Evolutionary conservation across 2,329 filamentous ascomycete species (phyloP).

Genomic region (Colletotrichum simmondsii): DNA sequence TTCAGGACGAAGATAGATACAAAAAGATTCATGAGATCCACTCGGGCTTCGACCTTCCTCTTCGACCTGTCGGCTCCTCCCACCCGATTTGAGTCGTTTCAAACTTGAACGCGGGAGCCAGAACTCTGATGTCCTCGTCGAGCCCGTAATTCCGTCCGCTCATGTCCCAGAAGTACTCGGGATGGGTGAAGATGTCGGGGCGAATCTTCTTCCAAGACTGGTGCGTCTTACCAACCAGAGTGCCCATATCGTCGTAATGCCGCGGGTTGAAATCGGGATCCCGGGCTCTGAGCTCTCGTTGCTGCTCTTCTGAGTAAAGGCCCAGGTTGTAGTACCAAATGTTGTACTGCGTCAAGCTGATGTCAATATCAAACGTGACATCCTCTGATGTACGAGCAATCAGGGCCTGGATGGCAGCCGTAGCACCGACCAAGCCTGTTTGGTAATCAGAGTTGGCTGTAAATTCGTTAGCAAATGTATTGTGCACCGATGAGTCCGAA

Average conservation of each 20-base stretch:
- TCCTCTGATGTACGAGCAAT: constrained; percentile 34
- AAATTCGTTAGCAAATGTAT: neutral
- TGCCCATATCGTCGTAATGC: constrained; percentile 38
- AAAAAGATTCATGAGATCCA: constrained; percentile 7
- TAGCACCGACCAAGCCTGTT: constrained; percentile 37
- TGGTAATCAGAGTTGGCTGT: constrained; percentile 40
- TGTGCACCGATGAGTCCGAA: accelerated
- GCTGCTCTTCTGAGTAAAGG: constrained; percentile 34
- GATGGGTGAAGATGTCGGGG: constrained; percentile 25
- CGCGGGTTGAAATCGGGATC: constrained; percentile 34
- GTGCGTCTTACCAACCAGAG: constrained; percentile 22
- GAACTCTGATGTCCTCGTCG: constrained; percentile 18
- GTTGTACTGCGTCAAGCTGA: constrained; percentile 42
- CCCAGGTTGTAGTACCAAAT: constrained; percentile 40
- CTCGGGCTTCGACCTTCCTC: constrained; percentile 27
- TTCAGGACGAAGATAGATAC: too few relatives aligned
- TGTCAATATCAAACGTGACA: constrained; percentile 38
- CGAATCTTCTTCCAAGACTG: constrained; percentile 19
- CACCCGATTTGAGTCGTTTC: constrained; percentile 20
- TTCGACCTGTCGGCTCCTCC: constrained; percentile 17
- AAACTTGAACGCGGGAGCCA: constrained; percentile 27
- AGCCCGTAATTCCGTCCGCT: constrained; percentile 28
- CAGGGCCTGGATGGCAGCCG: constrained; percentile 36
- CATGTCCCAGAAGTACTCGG: constrained; percentile 31
- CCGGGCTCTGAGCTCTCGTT: constrained; percentile 29